phyloP scores from a whole-genome alignment of 305 asterid species.

The Euphrasia arctica region DNA sequence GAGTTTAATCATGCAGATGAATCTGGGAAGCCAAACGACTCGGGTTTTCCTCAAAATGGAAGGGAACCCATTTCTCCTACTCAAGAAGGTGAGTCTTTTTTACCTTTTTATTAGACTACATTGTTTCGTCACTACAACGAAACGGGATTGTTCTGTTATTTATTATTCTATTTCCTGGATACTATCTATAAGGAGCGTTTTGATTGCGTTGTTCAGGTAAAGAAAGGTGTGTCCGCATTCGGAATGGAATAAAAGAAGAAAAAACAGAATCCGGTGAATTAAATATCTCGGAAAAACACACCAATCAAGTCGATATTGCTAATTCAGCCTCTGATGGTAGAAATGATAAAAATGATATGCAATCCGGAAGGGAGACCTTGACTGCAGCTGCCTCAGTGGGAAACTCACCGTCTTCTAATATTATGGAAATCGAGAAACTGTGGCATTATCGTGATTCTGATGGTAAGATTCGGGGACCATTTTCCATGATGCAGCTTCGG shows the following conservation, averaged over 20 bases:
- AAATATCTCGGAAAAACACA: slow-evolving; percentile 14
- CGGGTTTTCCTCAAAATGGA: slow-evolving; percentile 24
- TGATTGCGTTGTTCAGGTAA: slow-evolving; percentile 36
- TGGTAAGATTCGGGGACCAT: slow-evolving; percentile 85
- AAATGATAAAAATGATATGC: slow-evolving; percentile 17
- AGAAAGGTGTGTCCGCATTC: slow-evolving; percentile 33
- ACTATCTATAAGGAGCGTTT: not conserved
- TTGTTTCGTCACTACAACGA: too few species aligned
- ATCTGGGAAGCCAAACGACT: slow-evolving; percentile 21
- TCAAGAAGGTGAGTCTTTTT: slow-evolving; percentile 29
- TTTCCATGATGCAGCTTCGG: slow-evolving; percentile 74
- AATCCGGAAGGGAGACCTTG: slow-evolving; percentile 45
- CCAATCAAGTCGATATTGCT: slow-evolving; percentile 10
- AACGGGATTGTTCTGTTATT: not conserved
- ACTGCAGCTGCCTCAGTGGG: slow-evolving; percentile 33
- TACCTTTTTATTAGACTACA: not conserved
- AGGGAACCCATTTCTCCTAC: slow-evolving; percentile 28
- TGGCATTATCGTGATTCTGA: slow-evolving; percentile 90
- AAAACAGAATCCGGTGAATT: slow-evolving; percentile 37
- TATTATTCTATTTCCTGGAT: not conserved
- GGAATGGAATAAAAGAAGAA: slow-evolving; percentile 28
- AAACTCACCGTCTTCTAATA: slow-evolving; percentile 37
- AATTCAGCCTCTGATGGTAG: slow-evolving; percentile 14
- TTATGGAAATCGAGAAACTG: slow-evolving; percentile 61
- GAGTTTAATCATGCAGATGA: slow-evolving; percentile 32